Conservation (phyloP, 2,329 filamentous ascomycete species). For the Colletotrichum falcatum region DNA sequence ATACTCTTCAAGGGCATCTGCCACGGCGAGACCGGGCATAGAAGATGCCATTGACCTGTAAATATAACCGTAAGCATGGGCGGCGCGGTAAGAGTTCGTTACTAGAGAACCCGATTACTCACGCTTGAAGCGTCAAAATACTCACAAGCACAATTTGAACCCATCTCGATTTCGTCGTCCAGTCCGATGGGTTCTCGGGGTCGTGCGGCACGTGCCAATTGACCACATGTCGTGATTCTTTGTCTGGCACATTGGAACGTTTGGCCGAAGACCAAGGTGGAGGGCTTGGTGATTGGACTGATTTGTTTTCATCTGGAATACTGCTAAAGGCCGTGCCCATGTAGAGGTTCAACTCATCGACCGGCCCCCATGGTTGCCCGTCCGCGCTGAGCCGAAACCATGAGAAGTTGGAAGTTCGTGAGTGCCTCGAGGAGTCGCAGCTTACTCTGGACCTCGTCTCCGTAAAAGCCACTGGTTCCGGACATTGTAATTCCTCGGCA, state of each 20-base stretch:
- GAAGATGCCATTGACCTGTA: constrained; percentile 18
- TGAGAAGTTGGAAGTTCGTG: constrained; percentile 26
- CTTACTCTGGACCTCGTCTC: background rate
- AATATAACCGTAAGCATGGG: background rate
- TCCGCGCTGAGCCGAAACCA: constrained; percentile 30
- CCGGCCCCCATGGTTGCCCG: constrained; percentile 25
- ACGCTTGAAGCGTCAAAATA: constrained; percentile 24
- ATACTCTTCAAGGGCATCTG: constrained; percentile 15
- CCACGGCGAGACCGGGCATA: constrained; percentile 16
- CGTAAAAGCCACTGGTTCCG: constrained; percentile 14
- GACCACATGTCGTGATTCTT: background rate
- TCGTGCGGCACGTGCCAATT: constrained; percentile 23
- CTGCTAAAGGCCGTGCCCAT: constrained; percentile 36
- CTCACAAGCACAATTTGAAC: constrained; percentile 34
- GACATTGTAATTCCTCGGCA: constrained; percentile 13
- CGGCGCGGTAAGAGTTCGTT: background rate
- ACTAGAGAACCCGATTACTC: background rate
- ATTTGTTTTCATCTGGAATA: constrained; percentile 25
- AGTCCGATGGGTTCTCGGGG: constrained; percentile 16
- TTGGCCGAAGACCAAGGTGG: background rate
- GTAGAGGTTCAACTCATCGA: constrained; percentile 34
- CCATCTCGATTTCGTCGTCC: constrained; percentile 19
- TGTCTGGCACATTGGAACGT: background rate
- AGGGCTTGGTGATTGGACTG: constrained; percentile 13
- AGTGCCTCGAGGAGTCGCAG: constrained; percentile 3